A percentile compares a stretch with the other conserved stretches of the same genome.
Conservation (phyloP, 106 monocot species). For the Phalaenopsis equestris region DNA sequence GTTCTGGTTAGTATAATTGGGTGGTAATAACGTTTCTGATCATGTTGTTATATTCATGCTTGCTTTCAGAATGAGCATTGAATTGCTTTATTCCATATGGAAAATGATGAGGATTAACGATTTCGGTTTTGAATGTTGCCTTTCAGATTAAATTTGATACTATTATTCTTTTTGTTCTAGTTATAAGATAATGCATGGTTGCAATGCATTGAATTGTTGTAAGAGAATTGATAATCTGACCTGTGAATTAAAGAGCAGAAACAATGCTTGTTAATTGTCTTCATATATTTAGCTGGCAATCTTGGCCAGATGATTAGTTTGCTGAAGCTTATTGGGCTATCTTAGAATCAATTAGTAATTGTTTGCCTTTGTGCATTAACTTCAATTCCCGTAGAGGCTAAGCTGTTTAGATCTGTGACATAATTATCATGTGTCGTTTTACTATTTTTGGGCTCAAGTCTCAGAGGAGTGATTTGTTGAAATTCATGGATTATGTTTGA, state of each 20-base stretch:
- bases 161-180: background rate
- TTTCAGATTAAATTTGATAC: background rate
- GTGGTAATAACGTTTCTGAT: background rate
- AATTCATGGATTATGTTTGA: background rate
- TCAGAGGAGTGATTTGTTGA: background rate
- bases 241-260: background rate
- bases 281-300: background rate
- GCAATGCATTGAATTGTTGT: background rate
- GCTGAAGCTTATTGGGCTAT: background rate
- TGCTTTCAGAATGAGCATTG: background rate
- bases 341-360: background rate
- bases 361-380: background rate
- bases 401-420: background rate
- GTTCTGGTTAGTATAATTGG: background rate
- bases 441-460: background rate
- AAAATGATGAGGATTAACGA: background rate
- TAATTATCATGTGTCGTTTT: background rate
- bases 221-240: background rate
- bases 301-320: background rate
- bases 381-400: background rate
- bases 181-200: background rate
- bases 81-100: background rate
- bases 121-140: background rate
- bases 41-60: background rate
- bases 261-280: background rate